These are phyloP conservation scores for Orobanche coerulescens DNA, from an alignment of 257 asterid genomes.

Conservation along the genomic window DNA sequence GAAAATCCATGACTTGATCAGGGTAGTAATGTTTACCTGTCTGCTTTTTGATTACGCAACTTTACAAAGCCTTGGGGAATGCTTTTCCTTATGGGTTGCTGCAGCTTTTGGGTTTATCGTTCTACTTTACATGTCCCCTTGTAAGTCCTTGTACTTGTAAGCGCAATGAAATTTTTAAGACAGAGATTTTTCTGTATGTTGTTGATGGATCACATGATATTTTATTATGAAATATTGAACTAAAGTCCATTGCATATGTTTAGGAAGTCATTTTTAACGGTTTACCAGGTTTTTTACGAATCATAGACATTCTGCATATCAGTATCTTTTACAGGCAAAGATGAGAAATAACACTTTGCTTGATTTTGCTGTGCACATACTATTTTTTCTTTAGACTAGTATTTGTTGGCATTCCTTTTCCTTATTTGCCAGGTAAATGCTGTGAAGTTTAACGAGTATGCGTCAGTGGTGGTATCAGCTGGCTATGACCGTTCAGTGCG, in stretches of 20 bases:
- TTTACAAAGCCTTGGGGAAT: neutral
- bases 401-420: conserved; percentile 4
- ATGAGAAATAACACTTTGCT: neutral
- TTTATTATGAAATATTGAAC: neutral
- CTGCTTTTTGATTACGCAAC: neutral
- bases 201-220: neutral
- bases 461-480: conserved; percentile 78
- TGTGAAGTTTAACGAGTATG: conserved; percentile 80
- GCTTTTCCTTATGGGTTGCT: neutral
- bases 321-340: neutral
- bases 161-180: neutral
- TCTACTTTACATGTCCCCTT: neutral
- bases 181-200: neutral
- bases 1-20: neutral
- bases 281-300: conserved; percentile 10
- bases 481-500: conserved; percentile 93
- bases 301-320: neutral
- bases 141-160: neutral
- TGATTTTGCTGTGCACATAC: neutral
- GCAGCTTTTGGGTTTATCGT: conserved; percentile 9
- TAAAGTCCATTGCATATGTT: neutral
- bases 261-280: neutral
- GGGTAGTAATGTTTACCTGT: neutral
- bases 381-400: neutral
- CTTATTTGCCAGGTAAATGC: conserved; percentile 64